These are phyloP conservation scores for Cutaneotrichosporon dermatis DNA, from an alignment of 1,284 basidiomycete species.

Conservation along the genomic window DNA sequence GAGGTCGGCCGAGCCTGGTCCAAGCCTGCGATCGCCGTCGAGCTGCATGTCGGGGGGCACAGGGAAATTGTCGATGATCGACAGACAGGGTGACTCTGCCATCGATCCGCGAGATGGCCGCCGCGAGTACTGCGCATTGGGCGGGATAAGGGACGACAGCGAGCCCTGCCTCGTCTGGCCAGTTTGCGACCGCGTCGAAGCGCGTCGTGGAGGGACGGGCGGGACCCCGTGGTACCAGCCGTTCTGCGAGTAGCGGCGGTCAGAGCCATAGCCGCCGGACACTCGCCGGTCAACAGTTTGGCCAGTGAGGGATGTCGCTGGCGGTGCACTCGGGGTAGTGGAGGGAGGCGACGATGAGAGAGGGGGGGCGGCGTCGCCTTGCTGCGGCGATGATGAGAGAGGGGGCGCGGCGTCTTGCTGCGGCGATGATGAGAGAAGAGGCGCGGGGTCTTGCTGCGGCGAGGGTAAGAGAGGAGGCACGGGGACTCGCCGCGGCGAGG, in stretches of 20 bases:
- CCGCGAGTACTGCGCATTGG: neutral
- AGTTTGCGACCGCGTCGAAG: neutral
- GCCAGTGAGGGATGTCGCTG: too few species aligned
- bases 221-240: neutral
- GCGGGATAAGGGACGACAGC: neutral
- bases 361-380: too few species aligned
- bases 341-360: too few species aligned
- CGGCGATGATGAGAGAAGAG: too few species aligned
- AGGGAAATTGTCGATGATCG: conserved; percentile 1
- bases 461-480: too few species aligned
- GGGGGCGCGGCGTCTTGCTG: too few species aligned
- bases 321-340: too few species aligned
- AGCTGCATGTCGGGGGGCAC: neutral
- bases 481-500: too few species aligned
- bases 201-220: neutral
- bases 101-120: neutral
- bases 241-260: neutral
- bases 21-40: neutral
- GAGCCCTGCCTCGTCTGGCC: neutral
- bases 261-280: too few species aligned
- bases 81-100: neutral
- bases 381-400: too few species aligned
- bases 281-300: too few species aligned
- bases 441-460: too few species aligned
- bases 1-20: neutral